Conservation (phyloP, 768 basidiomycete species). For the Roridomyces roridus region DNA sequence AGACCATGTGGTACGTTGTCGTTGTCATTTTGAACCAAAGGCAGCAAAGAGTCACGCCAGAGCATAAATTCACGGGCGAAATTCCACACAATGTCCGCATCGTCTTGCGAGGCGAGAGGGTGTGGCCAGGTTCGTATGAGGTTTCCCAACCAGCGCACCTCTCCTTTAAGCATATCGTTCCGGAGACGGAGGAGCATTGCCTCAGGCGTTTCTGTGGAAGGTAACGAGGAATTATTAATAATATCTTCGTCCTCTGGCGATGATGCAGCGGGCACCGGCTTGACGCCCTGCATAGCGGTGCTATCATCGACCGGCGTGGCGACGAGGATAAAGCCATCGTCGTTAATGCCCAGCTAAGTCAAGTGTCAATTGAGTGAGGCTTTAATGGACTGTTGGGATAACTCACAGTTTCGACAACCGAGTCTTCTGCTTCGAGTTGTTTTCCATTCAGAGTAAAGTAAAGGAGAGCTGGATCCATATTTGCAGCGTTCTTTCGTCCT, state of each 20-base stretch:
- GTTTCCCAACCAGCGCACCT: constrained; percentile 5
- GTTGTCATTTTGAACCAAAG: no score
- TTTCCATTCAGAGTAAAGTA: not conserved
- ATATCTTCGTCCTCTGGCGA: no score
- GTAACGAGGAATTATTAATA: not conserved
- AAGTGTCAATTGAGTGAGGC: not conserved
- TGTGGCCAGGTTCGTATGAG: constrained; percentile 5
- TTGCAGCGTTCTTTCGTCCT: no score
- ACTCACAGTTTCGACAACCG: constrained; percentile 8
- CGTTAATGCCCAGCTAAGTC: not conserved
- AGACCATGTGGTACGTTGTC: not conserved
- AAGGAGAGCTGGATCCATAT: constrained; percentile 1
- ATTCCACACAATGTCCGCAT: constrained; percentile 2
- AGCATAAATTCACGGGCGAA: constrained; percentile 6
- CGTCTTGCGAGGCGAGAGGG: not conserved
- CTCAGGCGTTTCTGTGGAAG: not conserved
- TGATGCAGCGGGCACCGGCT: not conserved
- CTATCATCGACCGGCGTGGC: not conserved
- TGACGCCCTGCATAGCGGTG: no score
- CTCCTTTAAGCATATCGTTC: not conserved
- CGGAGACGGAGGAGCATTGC: not conserved
- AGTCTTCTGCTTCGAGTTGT: not conserved
- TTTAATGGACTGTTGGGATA: no score
- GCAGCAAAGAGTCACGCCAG: no score
- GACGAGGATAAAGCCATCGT: not conserved